phyloP scores from a whole-genome alignment of 371 early-diverging fungal species.

The Zychaea mexicana region DNA sequence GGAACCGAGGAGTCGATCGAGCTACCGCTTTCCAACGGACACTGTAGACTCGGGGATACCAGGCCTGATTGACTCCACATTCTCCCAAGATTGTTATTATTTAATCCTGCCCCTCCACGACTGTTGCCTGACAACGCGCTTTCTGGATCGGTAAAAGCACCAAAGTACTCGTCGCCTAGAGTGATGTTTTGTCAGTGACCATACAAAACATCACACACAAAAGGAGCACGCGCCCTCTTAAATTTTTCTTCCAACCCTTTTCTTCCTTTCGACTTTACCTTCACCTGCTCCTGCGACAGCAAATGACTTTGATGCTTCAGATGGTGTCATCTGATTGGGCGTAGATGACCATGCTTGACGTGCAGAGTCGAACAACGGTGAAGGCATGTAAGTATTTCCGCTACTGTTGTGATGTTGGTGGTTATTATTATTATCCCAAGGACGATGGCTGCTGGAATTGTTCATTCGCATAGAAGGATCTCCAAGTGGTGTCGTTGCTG shows the following conservation, averaged over 20 bases:
- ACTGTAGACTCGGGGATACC: background rate
- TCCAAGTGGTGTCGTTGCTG: background rate
- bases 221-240: background rate
- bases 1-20: constrained; percentile 2
- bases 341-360: constrained; percentile 12
- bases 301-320: background rate
- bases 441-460: background rate
- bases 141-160: constrained; percentile 3
- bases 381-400: background rate
- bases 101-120: background rate
- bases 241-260: background rate
- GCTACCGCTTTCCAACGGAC: background rate
- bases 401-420: background rate
- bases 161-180: constrained; percentile 9
- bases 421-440: background rate
- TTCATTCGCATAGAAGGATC: constrained; percentile 1
- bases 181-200: background rate
- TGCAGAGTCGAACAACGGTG: constrained; percentile 9
- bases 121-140: background rate
- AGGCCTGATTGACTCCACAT: constrained; percentile 6
- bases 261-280: background rate
- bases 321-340: constrained; percentile 5
- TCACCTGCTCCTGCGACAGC: too few species aligned
- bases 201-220: background rate
- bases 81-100: constrained; percentile 4